A percentile compares a stretch with the other conserved stretches of the same genome.
phyloP scores from a whole-genome alignment of 2,329 filamentous ascomycete genomes.

The Penicillium glabrum region DNA sequence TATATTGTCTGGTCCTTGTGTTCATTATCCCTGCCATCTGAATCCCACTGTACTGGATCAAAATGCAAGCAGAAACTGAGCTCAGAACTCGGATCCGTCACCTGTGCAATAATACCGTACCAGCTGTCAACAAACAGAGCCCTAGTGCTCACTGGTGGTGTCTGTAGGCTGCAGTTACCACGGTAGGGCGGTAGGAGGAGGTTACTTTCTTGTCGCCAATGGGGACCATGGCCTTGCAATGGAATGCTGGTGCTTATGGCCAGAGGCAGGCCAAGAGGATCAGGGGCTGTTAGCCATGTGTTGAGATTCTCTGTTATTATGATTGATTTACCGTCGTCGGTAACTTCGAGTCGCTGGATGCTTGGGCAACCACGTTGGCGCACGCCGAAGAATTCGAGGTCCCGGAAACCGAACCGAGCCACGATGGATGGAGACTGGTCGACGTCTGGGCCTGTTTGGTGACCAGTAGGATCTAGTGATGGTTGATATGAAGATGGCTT shows the following conservation, averaged over 20 bases:
- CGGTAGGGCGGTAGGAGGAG: constrained; percentile 48
- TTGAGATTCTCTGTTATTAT: constrained; percentile 60
- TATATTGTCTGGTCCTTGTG: constrained; percentile 22
- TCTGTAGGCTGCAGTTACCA: constrained; percentile 41
- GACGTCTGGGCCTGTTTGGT: constrained; percentile 31
- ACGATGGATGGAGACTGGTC: constrained; percentile 47
- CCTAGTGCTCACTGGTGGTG: constrained; percentile 18
- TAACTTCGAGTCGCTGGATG: constrained; percentile 53
- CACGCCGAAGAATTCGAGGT: constrained; percentile 55
- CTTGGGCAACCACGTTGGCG: constrained; percentile 54
- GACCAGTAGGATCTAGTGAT: constrained; percentile 50
- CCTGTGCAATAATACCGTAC: constrained; percentile 39
- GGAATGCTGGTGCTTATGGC: constrained; percentile 53
- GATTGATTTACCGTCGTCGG: constrained; percentile 47
- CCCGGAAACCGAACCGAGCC: constrained; percentile 50
- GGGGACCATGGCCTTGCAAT: constrained; percentile 51
- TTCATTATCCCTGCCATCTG: constrained; percentile 1
- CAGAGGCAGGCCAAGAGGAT: constrained; percentile 31
- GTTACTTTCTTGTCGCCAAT: constrained; percentile 49
- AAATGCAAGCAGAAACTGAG: constrained; percentile 40
- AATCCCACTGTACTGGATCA: constrained; percentile 20
- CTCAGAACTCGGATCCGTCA: constrained; percentile 29
- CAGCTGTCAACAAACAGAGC: constrained; percentile 22
- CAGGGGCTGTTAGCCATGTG: constrained; percentile 39
- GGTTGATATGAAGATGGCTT: constrained; percentile 50